These are phyloP conservation scores for Neofusicoccum parvum DNA, from an alignment of 2,329 filamentous ascomycete genomes.

Conservation along the genomic window DNA sequence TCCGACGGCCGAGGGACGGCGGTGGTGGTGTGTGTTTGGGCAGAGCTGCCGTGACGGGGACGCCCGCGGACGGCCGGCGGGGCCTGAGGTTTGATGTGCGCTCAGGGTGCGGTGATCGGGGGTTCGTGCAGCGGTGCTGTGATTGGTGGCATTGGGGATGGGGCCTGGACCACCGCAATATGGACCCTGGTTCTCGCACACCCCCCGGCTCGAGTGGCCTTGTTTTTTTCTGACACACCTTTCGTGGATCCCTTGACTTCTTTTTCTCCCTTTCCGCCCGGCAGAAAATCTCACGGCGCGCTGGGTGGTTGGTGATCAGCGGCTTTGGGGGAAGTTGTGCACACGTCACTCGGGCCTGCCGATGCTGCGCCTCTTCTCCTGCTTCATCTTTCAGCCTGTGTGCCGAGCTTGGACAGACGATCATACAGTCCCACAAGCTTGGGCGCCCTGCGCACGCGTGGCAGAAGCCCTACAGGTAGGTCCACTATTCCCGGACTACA, in stretches of 20 bases:
- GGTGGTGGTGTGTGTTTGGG: too few species aligned
- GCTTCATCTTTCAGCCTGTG: neutral
- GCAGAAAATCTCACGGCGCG: neutral
- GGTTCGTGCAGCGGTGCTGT: neutral
- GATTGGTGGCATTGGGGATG: neutral
- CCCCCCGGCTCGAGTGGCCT: neutral
- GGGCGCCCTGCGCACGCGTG: neutral
- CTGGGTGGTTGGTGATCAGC: neutral
- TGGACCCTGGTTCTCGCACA: neutral
- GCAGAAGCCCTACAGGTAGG: neutral
- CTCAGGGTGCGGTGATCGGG: neutral
- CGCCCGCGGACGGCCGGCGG: neutral
- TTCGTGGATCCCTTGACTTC: neutral
- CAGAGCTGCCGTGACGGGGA: neutral
- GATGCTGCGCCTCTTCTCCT: conserved; percentile 3
- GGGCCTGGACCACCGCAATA: neutral
- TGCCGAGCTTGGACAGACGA: neutral
- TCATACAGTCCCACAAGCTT: neutral
- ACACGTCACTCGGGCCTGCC: neutral
- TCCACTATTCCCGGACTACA: too few species aligned
- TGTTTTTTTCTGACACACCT: neutral
- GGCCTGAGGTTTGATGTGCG: neutral
- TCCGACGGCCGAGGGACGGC: too few species aligned
- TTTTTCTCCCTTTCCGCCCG: neutral
- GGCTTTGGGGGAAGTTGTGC: neutral